phyloP scores from a whole-genome alignment of 1,284 basidiomycete species.

The Rhizoctonia solani region DNA sequence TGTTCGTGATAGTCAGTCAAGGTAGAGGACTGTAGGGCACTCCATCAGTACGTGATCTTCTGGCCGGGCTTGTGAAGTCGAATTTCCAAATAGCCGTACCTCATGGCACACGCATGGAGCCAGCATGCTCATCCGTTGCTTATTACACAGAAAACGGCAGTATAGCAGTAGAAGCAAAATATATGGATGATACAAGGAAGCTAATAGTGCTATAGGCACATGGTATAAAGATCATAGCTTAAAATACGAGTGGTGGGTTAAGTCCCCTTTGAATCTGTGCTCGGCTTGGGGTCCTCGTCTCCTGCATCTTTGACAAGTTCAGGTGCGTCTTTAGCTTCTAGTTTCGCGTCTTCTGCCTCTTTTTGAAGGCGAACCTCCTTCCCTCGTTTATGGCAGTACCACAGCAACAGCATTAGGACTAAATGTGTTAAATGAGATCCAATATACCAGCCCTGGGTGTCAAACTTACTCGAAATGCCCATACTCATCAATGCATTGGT shows the following conservation, averaged over 20 bases:
- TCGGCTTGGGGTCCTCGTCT: not conserved
- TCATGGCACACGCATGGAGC: not conserved
- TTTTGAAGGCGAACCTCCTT: conserved; percentile 21
- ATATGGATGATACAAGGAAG: not conserved
- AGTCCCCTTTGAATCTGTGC: too few relatives aligned
- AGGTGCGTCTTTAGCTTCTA: not conserved
- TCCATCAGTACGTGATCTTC: not conserved
- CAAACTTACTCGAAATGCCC: conserved; percentile 23
- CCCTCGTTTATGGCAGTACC: conserved; percentile 34
- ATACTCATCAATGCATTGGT: conserved; percentile 32
- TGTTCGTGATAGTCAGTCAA: not conserved
- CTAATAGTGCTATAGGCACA: not conserved
- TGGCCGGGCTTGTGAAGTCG: not conserved
- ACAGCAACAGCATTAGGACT: conserved; percentile 32
- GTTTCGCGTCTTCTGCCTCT: conserved; percentile 21
- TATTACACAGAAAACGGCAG: not conserved
- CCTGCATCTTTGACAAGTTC: conserved; percentile 7
- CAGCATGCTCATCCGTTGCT: not conserved
- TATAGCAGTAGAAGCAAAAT: not conserved
- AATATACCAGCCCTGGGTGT: too few relatives aligned
- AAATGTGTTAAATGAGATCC: not conserved
- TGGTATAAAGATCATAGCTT: too few relatives aligned
- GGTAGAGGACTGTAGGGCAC: not conserved
- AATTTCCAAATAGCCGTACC: not conserved
- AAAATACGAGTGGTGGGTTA: too few relatives aligned